phyloP scores from a whole-genome alignment of 2,329 filamentous ascomycete species.

The Stylonectria norvegica region DNA sequence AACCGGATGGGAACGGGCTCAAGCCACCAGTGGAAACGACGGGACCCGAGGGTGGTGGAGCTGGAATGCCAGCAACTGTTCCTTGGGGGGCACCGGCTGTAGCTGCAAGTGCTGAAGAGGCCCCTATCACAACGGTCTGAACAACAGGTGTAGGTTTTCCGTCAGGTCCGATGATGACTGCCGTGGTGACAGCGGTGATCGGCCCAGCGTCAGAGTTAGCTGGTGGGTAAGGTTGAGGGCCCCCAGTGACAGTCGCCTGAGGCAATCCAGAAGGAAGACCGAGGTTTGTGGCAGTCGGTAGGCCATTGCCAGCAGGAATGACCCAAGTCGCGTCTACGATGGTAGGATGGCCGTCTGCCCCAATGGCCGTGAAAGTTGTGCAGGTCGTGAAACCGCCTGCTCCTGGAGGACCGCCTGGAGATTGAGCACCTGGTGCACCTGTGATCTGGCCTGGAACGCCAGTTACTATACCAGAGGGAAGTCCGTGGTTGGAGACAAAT shows the following conservation, averaged over 20 bases:
- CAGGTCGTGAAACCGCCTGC: conserved; percentile 26
- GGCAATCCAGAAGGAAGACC: conserved; percentile 15
- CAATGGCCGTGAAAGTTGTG: conserved; percentile 28
- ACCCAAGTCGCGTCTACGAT: conserved; percentile 31
- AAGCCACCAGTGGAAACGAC: conserved; percentile 10
- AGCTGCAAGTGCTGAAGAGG: conserved; percentile 18
- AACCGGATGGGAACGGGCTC: conserved; percentile 8
- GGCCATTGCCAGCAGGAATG: conserved; percentile 19
- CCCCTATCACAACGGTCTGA: conserved; percentile 31
- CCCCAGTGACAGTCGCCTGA: conserved; percentile 6
- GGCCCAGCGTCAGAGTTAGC: conserved; percentile 10
- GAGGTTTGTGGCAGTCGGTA: conserved; percentile 18
- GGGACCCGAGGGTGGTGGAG: conserved; percentile 13
- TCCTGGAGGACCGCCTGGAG: conserved; percentile 1
- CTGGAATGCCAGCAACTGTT: conserved; percentile 15
- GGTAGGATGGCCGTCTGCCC: conserved; percentile 28
- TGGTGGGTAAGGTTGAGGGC: conserved; percentile 9
- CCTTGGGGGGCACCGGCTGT: conserved; percentile 14
- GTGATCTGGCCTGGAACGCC: conserved; percentile 22
- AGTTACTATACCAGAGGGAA: conserved; percentile 22
- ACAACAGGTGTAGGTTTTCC: conserved; percentile 31
- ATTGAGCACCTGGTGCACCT: conserved; percentile 7
- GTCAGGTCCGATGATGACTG: conserved; percentile 31
- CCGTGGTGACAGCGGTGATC: conserved; percentile 31
- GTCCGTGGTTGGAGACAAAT: neutral